A percentile compares a stretch with the other conserved stretches of the same genome.
phyloP scores from a whole-genome alignment of 2,329 filamentous ascomycete species.

The Fusarium sp. region DNA sequence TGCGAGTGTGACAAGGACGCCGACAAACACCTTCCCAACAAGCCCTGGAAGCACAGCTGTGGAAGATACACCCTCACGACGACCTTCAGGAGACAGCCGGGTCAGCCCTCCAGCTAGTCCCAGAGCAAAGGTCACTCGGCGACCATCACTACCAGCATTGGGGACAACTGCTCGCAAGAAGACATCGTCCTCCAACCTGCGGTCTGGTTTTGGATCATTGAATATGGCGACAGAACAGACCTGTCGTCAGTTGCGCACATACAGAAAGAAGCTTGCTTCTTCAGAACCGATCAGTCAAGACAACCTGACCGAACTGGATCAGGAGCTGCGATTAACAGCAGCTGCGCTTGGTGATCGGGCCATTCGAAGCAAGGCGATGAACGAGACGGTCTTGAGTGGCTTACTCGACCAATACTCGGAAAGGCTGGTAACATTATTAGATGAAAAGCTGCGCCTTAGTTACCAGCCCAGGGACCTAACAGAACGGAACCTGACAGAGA shows the following conservation, averaged over 20 bases:
- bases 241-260: conserved; percentile 67
- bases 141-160: conserved; percentile 63
- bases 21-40: conserved; percentile 50
- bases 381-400: conserved; percentile 66
- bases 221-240: conserved; percentile 71
- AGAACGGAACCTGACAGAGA: conserved; percentile 37
- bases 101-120: conserved; percentile 61
- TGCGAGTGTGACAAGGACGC: conserved; percentile 49
- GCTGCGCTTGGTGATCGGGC: conserved; percentile 66
- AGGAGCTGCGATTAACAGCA: conserved; percentile 68
- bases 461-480: conserved; percentile 46
- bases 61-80: conserved; percentile 58
- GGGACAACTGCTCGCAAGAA: conserved; percentile 58
- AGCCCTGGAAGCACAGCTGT: conserved; percentile 53
- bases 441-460: conserved; percentile 70
- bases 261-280: conserved; percentile 68
- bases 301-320: conserved; percentile 67
- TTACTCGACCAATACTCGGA: conserved; percentile 79
- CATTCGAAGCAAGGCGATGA: conserved; percentile 62
- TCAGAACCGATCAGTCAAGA: conserved; percentile 65
- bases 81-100: conserved; percentile 55
- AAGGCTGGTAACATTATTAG: conserved; percentile 72
- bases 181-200: conserved; percentile 55
- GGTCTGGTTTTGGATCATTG: conserved; percentile 61
- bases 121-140: conserved; percentile 55